Evolutionary conservation across 1,139 yeast genomes (phyloP).

Genomic region (Geotrichum citri-aurantii): DNA sequence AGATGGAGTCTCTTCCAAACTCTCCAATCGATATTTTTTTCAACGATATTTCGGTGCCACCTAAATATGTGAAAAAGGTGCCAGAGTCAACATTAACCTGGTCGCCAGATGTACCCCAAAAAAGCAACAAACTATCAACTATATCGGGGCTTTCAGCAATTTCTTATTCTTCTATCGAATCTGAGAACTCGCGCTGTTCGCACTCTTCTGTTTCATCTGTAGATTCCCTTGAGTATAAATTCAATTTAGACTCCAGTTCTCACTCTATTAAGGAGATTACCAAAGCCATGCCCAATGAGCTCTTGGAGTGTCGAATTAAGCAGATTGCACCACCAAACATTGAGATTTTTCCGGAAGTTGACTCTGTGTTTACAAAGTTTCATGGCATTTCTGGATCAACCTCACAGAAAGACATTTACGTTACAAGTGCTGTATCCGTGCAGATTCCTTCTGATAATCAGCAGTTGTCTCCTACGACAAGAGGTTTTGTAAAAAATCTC

Average conservation of each 20-base stretch:
- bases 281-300: slow-evolving; percentile 15
- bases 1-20: slow-evolving; percentile 16
- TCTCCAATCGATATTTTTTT: not conserved
- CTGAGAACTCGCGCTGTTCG: slow-evolving; percentile 5
- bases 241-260: not conserved
- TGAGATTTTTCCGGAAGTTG: slow-evolving; percentile 22
- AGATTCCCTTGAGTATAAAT: not conserved
- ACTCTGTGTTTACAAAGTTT: slow-evolving; percentile 13
- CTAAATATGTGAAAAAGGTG: not conserved
- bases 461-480: slow-evolving; percentile 15
- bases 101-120: not conserved
- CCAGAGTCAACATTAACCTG: not conserved
- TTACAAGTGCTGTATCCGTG: slow-evolving; percentile 17
- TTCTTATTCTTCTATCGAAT: slow-evolving; percentile 11
- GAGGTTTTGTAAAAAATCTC: not conserved
- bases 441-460: slow-evolving; percentile 10
- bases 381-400: not conserved
- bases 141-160: not conserved
- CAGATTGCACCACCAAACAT: slow-evolving; percentile 18
- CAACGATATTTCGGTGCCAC: not conserved
- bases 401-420: slow-evolving; percentile 11
- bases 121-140: slow-evolving; percentile 9
- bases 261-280: slow-evolving; percentile 10
- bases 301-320: slow-evolving; percentile 14
- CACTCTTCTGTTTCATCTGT: slow-evolving; percentile 9